Evolutionary conservation across 2,329 filamentous ascomycete species (phyloP).

Genomic region (Diaporthe eres): DNA sequence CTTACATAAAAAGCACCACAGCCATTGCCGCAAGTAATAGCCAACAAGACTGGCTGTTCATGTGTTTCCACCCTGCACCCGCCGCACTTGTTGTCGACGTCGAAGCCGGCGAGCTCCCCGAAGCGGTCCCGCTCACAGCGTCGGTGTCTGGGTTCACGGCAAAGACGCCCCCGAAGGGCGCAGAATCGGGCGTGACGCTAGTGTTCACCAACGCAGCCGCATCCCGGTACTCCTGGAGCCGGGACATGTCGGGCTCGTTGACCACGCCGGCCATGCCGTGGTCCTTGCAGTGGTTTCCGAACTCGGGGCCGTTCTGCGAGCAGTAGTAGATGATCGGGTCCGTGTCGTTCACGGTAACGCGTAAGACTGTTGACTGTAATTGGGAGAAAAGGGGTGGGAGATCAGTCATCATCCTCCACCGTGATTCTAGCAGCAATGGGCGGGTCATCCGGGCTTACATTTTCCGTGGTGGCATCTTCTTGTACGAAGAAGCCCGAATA

Average conservation of each 20-base stretch:
- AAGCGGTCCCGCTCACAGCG: conserved; percentile 22
- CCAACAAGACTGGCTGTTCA: neutral
- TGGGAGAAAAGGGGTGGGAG: neutral
- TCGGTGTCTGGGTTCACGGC: conserved; percentile 30
- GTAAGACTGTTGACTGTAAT: conserved; percentile 53
- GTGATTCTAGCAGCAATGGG: neutral
- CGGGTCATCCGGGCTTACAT: conserved; percentile 38
- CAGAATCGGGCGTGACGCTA: conserved; percentile 22
- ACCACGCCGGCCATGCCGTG: conserved; percentile 61
- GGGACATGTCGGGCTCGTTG: conserved; percentile 51
- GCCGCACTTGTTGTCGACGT: neutral
- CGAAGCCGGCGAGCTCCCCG: conserved; percentile 3
- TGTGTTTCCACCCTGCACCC: neutral
- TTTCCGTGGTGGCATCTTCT: conserved; percentile 40
- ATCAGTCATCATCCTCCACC: neutral
- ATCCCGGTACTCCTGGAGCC: conserved; percentile 46
- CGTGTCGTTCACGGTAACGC: conserved; percentile 56
- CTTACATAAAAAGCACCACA: neutral
- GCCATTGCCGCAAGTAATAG: neutral
- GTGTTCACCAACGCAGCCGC: conserved; percentile 12
- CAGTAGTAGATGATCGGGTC: conserved; percentile 63
- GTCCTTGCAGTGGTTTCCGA: conserved; percentile 54
- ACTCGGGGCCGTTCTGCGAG: conserved; percentile 52
- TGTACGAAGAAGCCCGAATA: conserved; percentile 63
- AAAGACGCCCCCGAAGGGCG: conserved; percentile 32